Percentiles rank a stretch among this genome's conserved stretches.
phyloP scores from a whole-genome alignment of 768 basidiomycete species.

The Boletales sp. region DNA sequence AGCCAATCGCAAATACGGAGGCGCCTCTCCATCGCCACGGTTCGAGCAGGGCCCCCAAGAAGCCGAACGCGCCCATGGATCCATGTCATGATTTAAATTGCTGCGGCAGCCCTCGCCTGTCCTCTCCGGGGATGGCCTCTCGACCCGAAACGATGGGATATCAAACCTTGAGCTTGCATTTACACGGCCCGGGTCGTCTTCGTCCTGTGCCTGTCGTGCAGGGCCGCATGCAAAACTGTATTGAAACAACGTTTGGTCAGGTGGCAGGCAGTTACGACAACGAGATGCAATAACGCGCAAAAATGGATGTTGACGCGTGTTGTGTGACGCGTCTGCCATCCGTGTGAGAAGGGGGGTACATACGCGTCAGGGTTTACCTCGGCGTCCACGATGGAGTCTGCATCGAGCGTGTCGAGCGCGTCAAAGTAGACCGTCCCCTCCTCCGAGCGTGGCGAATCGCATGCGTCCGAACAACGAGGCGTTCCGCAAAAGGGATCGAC shows the following conservation, averaged over 20 bases:
- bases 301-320: conserved; percentile 13
- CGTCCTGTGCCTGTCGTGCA: conserved; percentile 8
- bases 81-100: background rate
- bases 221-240: conserved; percentile 4
- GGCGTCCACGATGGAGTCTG: conserved; percentile 1
- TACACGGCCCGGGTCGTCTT: background rate
- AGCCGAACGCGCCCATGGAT: conserved; percentile 1
- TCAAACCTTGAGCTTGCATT: conserved; percentile 15
- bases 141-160: conserved; percentile 16
- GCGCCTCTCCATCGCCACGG: background rate
- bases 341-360: background rate
- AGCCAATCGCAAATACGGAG: background rate
- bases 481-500: background rate
- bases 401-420: conserved; percentile 15
- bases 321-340: background rate
- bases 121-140: conserved; percentile 13
- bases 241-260: conserved; percentile 5
- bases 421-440: conserved; percentile 26
- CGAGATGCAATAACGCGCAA: conserved; percentile 1
- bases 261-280: conserved; percentile 5
- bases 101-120: background rate
- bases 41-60: conserved; percentile 1
- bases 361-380: conserved; percentile 10
- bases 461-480: conserved; percentile 1
- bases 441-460: conserved; percentile 8